Evolutionary conservation across 163 green algal species (phyloP).

Genomic region (Scenedesmus sp.): DNA sequence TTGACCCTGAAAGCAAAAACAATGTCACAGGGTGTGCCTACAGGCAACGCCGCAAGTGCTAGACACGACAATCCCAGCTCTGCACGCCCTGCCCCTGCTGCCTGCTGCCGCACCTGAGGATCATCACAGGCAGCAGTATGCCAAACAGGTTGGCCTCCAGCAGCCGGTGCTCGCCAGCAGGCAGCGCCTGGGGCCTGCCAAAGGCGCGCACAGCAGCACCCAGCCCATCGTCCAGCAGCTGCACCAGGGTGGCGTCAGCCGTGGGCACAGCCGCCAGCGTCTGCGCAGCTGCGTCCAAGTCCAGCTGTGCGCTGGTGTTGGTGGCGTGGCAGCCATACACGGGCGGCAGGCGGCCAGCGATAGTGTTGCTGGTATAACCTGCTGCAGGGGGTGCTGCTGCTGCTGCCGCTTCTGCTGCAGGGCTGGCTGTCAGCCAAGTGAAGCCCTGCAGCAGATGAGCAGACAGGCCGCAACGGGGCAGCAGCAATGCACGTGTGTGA

Average conservation of each 20-base stretch:
- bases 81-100: neutral
- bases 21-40: too few species aligned
- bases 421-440: neutral
- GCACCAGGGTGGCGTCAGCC: neutral
- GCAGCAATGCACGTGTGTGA: neutral
- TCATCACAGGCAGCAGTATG: neutral
- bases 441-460: neutral
- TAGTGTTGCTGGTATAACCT: neutral
- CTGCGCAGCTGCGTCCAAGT: neutral
- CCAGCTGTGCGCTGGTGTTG: neutral
- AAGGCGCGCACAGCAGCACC: neutral
- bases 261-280: neutral
- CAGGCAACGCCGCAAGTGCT: too few species aligned
- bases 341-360: neutral
- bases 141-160: neutral
- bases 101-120: neutral
- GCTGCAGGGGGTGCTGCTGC: neutral
- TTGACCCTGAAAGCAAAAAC: too few species aligned
- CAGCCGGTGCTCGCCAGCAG: neutral
- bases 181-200: neutral
- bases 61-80: neutral
- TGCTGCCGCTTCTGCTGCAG: neutral
- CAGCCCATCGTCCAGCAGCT: slow-evolving; percentile 11
- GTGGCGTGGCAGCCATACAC: neutral
- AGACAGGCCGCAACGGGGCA: neutral